phyloP scores from a whole-genome alignment of 2,329 filamentous ascomycete genomes.

The Botryotinia calthae region DNA sequence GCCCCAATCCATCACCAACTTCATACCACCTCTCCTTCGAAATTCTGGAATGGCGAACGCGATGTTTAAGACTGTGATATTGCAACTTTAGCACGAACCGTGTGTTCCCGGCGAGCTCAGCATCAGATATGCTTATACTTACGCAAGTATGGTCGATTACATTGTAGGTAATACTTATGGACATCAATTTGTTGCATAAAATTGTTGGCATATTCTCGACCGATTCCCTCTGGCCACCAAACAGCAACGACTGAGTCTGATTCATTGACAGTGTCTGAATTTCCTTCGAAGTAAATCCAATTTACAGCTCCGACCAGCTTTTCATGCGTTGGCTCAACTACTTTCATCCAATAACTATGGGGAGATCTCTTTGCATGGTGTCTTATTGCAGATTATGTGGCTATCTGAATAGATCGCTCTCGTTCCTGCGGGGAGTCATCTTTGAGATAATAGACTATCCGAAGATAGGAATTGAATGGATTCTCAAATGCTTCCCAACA shows the following conservation, averaged over 20 bases:
- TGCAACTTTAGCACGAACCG: background rate
- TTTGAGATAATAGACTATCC: background rate
- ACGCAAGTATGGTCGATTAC: constrained; percentile 8
- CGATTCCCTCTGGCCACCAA: background rate
- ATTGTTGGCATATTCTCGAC: background rate
- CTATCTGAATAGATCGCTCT: background rate
- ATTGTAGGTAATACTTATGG: background rate
- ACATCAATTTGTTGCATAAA: background rate
- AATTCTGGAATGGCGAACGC: background rate
- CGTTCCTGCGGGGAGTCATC: background rate
- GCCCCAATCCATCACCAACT: constrained; percentile 10
- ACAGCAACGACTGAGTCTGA: background rate
- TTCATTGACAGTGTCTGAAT: background rate
- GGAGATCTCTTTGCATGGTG: background rate
- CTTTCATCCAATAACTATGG: constrained; percentile 12
- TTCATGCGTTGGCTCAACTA: background rate
- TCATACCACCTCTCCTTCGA: background rate
- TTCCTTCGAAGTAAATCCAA: background rate
- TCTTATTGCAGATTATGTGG: background rate
- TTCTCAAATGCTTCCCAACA: background rate
- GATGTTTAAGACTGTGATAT: background rate
- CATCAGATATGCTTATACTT: background rate
- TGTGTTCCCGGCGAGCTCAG: too few relatives aligned
- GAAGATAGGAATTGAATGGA: background rate
- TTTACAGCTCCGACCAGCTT: background rate